Percentiles rank a stretch among this genome's conserved stretches.
phyloP scores from a whole-genome alignment of 2,329 filamentous ascomycete species.

The Scytalidium sp. region DNA sequence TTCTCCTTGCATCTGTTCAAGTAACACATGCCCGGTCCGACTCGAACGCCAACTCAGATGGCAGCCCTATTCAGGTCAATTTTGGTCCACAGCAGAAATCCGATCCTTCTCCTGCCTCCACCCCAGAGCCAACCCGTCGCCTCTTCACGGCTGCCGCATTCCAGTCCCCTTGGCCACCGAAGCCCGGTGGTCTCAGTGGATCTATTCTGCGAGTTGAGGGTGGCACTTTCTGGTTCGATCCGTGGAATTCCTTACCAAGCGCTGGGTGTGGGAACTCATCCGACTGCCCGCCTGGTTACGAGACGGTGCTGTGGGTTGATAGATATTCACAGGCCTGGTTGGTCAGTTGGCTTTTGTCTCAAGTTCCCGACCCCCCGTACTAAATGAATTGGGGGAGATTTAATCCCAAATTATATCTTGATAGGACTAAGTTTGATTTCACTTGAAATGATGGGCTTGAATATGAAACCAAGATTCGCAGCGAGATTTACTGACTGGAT shows the following conservation, averaged over 20 bases:
- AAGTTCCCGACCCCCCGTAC: no score
- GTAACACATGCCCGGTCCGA: no score
- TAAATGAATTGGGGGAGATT: no score
- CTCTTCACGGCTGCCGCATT: conserved; percentile 10
- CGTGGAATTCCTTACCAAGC: neutral
- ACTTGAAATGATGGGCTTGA: no score
- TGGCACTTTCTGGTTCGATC: conserved; percentile 4
- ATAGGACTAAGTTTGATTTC: no score
- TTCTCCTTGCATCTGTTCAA: no score
- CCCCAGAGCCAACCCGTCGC: neutral
- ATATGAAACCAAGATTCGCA: no score
- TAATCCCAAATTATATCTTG: no score
- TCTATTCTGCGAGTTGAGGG: conserved; percentile 1
- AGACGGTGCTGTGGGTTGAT: conserved; percentile 10
- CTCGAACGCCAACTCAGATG: no score
- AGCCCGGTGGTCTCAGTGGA: conserved; percentile 1
- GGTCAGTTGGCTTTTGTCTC: conserved; percentile 1
- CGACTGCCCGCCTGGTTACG: conserved; percentile 1
- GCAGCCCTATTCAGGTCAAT: no score
- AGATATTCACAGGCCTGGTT: conserved; percentile 3
- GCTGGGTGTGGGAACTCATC: neutral
- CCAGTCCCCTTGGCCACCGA: conserved; percentile 5
- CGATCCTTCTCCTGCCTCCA: neutral
- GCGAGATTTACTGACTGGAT: no score
- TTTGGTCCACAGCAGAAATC: no score